Conservation (phyloP, 208 protist genomes). For the Crithidia expoeki region DNA sequence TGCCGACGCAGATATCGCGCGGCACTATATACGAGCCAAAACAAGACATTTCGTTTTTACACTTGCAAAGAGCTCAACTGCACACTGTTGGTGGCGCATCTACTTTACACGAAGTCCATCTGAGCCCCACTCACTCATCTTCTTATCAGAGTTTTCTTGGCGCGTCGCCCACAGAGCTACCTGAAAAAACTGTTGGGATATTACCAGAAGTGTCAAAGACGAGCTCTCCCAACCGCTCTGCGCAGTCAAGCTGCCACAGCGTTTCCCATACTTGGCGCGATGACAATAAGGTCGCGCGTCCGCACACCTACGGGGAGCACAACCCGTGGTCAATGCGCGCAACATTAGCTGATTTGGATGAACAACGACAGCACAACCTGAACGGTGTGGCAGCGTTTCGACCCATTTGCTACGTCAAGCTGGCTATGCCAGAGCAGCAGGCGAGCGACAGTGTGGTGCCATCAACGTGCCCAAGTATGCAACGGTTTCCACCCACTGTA, state of each 20-base stretch:
- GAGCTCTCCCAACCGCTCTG: too few species aligned
- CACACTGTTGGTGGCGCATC: not conserved
- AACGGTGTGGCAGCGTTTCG: constrained; percentile 22
- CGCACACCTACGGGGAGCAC: not conserved
- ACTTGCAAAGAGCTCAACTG: not conserved
- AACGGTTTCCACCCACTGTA: not conserved
- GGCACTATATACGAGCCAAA: constrained; percentile 29
- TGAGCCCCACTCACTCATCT: too few species aligned
- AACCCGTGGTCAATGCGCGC: constrained; percentile 18
- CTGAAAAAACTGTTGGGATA: too few species aligned
- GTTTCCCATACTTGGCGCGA: too few species aligned
- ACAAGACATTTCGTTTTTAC: not conserved
- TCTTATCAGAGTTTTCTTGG: too few species aligned
- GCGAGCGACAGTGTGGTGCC: not conserved
- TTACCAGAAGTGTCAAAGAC: too few species aligned
- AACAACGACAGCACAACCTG: not conserved
- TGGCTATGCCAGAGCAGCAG: not conserved
- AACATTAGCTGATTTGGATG: constrained; percentile 14
- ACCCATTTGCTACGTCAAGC: not conserved
- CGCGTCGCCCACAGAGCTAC: too few species aligned
- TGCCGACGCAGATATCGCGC: constrained; percentile 18
- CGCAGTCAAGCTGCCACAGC: too few species aligned
- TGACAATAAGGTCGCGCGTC: not conserved
- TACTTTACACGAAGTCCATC: too few species aligned
- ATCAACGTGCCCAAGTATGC: not conserved